These are phyloP conservation scores for Solanum habrochaites DNA, from an alignment of 257 asterid genomes.

Conservation along the genomic window DNA sequence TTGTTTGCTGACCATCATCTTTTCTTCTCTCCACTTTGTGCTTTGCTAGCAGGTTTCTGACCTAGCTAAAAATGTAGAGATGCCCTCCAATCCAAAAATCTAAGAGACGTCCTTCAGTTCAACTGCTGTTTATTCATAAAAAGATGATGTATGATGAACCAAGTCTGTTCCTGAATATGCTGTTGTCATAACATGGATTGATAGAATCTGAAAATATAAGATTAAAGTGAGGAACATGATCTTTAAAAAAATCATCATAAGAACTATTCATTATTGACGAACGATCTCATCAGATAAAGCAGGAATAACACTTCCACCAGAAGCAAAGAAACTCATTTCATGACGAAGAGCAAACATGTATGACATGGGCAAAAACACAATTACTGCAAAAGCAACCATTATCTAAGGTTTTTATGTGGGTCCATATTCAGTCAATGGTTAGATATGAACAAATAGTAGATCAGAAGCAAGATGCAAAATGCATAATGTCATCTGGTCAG, in stretches of 20 bases:
- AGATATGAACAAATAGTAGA: background rate
- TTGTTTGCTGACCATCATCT: conserved; percentile 63
- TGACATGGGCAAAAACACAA: background rate
- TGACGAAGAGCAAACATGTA: background rate
- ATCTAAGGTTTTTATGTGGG: background rate
- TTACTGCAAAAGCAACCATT: background rate
- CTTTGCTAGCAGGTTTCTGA: background rate
- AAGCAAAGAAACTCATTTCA: background rate
- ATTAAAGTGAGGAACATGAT: background rate
- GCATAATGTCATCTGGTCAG: background rate
- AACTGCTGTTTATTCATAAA: background rate
- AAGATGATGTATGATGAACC: background rate
- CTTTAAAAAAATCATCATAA: too few relatives aligned
- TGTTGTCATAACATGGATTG: background rate
- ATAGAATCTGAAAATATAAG: background rate
- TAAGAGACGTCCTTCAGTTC: background rate
- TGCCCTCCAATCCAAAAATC: background rate
- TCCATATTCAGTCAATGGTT: background rate
- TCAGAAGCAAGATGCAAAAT: background rate
- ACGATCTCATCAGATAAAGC: background rate
- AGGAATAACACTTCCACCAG: background rate
- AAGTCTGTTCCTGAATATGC: background rate
- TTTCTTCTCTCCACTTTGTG: background rate
- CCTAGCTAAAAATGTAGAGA: background rate
- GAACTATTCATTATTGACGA: background rate